phyloP scores from a whole-genome alignment of 2,329 filamentous ascomycete species.

The Fusarium aywerte region DNA sequence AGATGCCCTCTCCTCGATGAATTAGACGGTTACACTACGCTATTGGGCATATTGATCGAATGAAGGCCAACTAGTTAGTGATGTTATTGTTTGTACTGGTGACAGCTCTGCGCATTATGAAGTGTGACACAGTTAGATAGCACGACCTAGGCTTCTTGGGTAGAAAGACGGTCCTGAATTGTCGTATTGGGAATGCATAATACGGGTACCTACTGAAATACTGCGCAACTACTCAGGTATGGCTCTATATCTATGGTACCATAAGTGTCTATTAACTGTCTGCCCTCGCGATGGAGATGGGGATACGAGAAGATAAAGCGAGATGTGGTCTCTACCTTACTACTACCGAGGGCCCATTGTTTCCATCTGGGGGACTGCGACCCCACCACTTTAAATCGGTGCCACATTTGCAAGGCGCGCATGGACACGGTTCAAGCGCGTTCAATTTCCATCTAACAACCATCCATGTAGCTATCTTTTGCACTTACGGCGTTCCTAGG shows the following conservation, averaged over 20 bases:
- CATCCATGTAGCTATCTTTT: neutral
- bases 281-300: too few relatives aligned
- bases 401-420: slow-evolving; percentile 37
- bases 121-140: neutral
- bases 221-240: too few relatives aligned
- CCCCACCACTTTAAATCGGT: slow-evolving; percentile 44
- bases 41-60: neutral
- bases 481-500: neutral
- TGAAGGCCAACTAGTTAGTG: neutral
- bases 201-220: too few relatives aligned
- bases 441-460: slow-evolving; percentile 22
- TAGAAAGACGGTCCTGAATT: neutral
- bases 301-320: neutral
- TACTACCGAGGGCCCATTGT: neutral
- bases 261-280: neutral
- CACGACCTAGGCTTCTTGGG: neutral
- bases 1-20: neutral
- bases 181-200: neutral
- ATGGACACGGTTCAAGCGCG: slow-evolving; percentile 41
- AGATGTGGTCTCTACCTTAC: neutral
- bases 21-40: neutral
- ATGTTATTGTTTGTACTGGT: neutral
- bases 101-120: neutral
- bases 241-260: neutral
- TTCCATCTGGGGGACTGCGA: neutral